Conservation (phyloP, 108 stramenopile genomes). For the Heterococcus sp. region DNA sequence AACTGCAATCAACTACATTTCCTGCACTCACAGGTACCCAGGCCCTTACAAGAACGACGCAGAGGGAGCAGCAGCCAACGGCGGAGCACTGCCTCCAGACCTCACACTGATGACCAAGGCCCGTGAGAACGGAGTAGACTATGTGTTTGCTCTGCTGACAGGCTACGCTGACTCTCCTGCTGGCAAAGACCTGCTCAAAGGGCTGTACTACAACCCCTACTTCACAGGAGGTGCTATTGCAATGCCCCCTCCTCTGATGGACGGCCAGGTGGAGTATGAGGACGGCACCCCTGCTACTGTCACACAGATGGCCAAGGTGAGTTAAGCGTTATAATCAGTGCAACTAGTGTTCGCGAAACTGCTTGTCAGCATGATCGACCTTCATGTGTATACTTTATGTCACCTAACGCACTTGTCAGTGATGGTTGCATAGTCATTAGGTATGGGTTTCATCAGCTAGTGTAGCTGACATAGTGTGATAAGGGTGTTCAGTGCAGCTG, state of each 20-base stretch:
- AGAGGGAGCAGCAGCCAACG: slow-evolving; percentile 89
- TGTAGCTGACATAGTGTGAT: no score
- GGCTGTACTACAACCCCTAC: slow-evolving; percentile 24
- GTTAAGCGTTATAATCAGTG: no score
- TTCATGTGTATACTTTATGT: no score
- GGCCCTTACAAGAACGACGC: slow-evolving; percentile 93
- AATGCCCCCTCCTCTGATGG: slow-evolving; percentile 94
- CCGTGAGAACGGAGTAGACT: slow-evolving; percentile 90
- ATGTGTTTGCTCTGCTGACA: slow-evolving; percentile 88
- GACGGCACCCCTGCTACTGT: slow-evolving; percentile 95
- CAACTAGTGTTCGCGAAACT: no score
- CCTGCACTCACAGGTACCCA: slow-evolving; percentile 55
- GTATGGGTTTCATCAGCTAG: no score
- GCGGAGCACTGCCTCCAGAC: slow-evolving; percentile 97
- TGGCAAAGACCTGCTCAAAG: slow-evolving; percentile 82
- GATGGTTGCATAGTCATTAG: no score
- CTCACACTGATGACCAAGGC: slow-evolving; percentile 96
- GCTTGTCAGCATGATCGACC: no score
- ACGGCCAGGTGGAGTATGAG: slow-evolving; percentile 93
- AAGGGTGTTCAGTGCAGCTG: no score
- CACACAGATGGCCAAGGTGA: slow-evolving; percentile 68
- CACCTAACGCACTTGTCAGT: no score
- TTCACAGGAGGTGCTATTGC: slow-evolving; percentile 95
- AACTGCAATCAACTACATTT: no score
- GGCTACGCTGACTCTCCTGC: slow-evolving; percentile 93